Conservation (phyloP, 1,139 yeast species). For the Magnusiomyces paraingens region DNA sequence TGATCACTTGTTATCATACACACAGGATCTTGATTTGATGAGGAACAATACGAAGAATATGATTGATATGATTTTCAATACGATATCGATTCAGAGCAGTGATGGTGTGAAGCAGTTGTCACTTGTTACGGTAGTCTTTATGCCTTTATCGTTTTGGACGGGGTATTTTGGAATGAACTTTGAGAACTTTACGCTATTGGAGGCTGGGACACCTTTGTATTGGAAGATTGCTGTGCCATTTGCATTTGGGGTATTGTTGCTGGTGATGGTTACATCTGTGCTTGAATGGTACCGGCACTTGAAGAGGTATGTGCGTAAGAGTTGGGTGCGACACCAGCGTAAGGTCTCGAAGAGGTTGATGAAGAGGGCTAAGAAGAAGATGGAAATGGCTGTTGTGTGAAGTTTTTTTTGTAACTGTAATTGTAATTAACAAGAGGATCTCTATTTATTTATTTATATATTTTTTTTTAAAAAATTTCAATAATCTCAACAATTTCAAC, state of each 20-base stretch:
- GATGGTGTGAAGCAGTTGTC: slow-evolving; percentile 47
- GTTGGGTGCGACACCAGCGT: slow-evolving; percentile 13
- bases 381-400: slow-evolving; percentile 1
- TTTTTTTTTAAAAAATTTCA: not conserved
- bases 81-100: slow-evolving; percentile 46
- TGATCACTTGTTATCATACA: slow-evolving; percentile 45
- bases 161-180: slow-evolving; percentile 58
- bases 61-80: slow-evolving; percentile 46
- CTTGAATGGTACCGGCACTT: not conserved
- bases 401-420: not conserved
- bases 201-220: slow-evolving; percentile 40
- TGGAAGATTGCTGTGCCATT: slow-evolving; percentile 50
- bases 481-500: too few relatives aligned
- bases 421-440: not conserved
- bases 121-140: slow-evolving; percentile 46
- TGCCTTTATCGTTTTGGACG: slow-evolving; percentile 50
- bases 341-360: slow-evolving; percentile 11
- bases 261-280: slow-evolving; percentile 25
- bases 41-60: slow-evolving; percentile 43
- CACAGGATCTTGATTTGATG: slow-evolving; percentile 49
- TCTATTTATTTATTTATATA: not conserved
- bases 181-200: slow-evolving; percentile 42
- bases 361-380: slow-evolving; percentile 10
- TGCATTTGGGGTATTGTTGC: slow-evolving; percentile 34
- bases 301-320: slow-evolving; percentile 7